Evolutionary conservation across 1,284 basidiomycete species (phyloP).

Genomic region (Sanghuangporus sanghuang): DNA sequence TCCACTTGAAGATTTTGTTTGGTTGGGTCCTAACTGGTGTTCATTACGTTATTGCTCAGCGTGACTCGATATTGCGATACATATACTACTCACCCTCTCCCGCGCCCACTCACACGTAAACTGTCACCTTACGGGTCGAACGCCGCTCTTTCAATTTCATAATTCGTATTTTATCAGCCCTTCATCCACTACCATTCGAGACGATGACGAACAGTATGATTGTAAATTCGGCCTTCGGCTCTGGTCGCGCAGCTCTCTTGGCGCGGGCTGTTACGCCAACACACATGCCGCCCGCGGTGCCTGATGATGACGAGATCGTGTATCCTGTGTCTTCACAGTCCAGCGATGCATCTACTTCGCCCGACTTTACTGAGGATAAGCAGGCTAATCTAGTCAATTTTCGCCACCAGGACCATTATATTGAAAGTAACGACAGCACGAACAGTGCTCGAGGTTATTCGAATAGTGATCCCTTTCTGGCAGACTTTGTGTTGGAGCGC

Average conservation of each 20-base stretch:
- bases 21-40: neutral
- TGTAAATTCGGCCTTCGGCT: neutral
- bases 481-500: constrained; percentile 7
- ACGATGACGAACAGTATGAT: constrained; percentile 3
- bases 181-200: neutral
- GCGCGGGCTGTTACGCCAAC: constrained; percentile 15
- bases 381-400: neutral
- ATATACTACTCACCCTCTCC: neutral
- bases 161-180: neutral
- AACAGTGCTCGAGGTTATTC: neutral
- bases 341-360: constrained; percentile 10
- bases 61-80: neutral
- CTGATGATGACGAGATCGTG: constrained; percentile 54
- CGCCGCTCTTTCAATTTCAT: neutral
- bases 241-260: constrained; percentile 25
- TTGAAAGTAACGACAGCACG: neutral
- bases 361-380: neutral
- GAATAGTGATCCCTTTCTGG: neutral
- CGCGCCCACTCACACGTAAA: neutral
- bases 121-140: too few relatives aligned
- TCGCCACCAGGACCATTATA: neutral
- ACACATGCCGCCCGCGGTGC: constrained; percentile 26
- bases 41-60: neutral
- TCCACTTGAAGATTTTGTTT: neutral
- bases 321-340: constrained; percentile 36